Conservation (phyloP, 768 basidiomycete species). For the Boletus subcaerulescens region DNA sequence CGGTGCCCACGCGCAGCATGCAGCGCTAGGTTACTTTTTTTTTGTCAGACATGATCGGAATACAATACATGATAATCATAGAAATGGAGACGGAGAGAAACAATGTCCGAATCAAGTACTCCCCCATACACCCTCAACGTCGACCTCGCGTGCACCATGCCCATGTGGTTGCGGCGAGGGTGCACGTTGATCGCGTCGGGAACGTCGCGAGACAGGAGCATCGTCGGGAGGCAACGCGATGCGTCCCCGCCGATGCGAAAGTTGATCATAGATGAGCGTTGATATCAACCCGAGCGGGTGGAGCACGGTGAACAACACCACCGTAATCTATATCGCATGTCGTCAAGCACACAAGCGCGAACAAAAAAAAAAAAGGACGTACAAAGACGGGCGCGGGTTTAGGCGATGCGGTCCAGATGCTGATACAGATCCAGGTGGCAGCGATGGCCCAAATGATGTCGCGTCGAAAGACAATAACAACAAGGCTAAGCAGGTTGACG, state of each 20-base stretch:
- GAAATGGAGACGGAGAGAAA: not conserved
- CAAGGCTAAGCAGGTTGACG: slow-evolving; percentile 57
- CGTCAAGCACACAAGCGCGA: too few relatives aligned
- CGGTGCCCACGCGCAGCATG: too few relatives aligned
- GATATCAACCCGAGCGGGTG: slow-evolving; percentile 60
- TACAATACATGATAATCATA: not conserved
- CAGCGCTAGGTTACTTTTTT: too few relatives aligned
- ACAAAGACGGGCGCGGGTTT: slow-evolving; percentile 68
- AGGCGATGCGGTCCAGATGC: slow-evolving; percentile 57
- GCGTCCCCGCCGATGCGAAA: slow-evolving; percentile 27
- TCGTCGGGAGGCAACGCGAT: slow-evolving; percentile 46
- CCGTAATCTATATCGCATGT: slow-evolving; percentile 44
- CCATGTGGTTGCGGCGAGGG: not conserved
- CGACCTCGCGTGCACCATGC: slow-evolving; percentile 36
- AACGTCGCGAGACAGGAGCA: not conserved
- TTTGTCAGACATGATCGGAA: not conserved
- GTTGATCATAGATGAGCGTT: slow-evolving; percentile 38
- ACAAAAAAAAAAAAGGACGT: slow-evolving; percentile 23
- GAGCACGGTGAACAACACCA: slow-evolving; percentile 60
- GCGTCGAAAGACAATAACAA: slow-evolving; percentile 52
- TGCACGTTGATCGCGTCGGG: not conserved
- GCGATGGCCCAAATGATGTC: slow-evolving; percentile 78
- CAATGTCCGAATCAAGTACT: slow-evolving; percentile 14
- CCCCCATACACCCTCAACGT: slow-evolving; percentile 43
- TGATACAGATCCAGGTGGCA: slow-evolving; percentile 69